These are phyloP conservation scores for Aureobasidium sp. DNA, from an alignment of 2,329 filamentous ascomycete species.

Conservation along the genomic window DNA sequence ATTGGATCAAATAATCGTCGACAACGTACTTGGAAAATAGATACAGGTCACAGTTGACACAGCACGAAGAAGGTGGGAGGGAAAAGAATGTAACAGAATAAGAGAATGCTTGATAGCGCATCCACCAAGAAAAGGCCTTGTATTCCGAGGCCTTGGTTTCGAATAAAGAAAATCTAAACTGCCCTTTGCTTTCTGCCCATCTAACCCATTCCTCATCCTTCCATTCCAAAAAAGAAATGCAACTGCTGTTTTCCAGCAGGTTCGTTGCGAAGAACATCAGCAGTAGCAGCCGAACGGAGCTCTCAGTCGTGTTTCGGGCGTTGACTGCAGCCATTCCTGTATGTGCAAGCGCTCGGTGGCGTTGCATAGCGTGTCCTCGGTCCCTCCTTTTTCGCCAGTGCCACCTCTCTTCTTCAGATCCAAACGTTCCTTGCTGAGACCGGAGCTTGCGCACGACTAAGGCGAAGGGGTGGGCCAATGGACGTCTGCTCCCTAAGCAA, in stretches of 20 bases:
- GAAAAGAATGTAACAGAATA: not conserved
- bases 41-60: no score
- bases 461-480: conserved; percentile 1
- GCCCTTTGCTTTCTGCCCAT: not conserved
- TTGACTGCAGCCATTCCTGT: not conserved
- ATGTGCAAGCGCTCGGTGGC: not conserved
- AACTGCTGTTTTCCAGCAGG: not conserved
- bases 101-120: not conserved
- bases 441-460: not conserved
- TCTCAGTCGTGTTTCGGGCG: no score
- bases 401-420: not conserved
- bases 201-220: not conserved
- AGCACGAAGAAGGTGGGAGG: no score
- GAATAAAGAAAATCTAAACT: not conserved
- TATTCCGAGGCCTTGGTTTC: not conserved
- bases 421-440: not conserved
- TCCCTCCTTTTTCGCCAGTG: not conserved
- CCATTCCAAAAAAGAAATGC: not conserved
- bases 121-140: not conserved
- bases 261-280: not conserved
- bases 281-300: not conserved
- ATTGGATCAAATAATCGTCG: no score
- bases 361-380: not conserved
- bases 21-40: no score
- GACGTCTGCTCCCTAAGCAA: conserved; percentile 15